These are phyloP conservation scores for Discostella pseudostelligera DNA, from an alignment of 108 stramenopile species.

Conservation along the genomic window DNA sequence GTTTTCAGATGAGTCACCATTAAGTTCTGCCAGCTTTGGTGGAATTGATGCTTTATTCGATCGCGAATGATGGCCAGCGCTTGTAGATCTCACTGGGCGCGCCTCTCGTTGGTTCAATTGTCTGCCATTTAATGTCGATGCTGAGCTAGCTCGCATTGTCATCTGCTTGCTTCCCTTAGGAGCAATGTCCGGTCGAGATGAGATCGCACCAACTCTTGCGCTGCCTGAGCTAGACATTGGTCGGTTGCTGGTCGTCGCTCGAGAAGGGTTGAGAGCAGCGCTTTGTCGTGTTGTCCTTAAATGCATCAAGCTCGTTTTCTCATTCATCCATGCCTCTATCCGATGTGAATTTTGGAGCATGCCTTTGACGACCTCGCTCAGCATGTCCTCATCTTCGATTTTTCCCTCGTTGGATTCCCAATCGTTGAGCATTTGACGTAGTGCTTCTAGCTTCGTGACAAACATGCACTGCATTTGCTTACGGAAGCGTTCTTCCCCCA, in stretches of 20 bases:
- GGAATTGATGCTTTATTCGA: constrained; percentile 8
- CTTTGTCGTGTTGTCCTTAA: constrained; percentile 58
- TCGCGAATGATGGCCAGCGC: constrained; percentile 1
- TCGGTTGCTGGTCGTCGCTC: constrained; percentile 1
- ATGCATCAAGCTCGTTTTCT: constrained; percentile 78
- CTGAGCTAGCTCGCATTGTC: constrained; percentile 5
- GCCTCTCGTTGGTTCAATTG: background rate
- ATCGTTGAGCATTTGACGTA: constrained; percentile 49
- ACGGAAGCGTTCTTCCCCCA: constrained; percentile 79
- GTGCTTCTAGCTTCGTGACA: constrained; percentile 59
- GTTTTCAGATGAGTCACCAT: background rate
- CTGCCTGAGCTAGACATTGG: constrained; percentile 11
- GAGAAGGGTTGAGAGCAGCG: constrained; percentile 6
- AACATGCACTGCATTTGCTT: constrained; percentile 85
- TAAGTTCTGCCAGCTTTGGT: background rate
- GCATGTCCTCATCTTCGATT: constrained; percentile 58
- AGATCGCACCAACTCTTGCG: background rate
- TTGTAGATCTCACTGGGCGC: constrained; percentile 14
- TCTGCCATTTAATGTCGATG: background rate
- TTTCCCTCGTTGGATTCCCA: constrained; percentile 64
- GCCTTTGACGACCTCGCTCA: constrained; percentile 78
- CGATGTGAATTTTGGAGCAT: constrained; percentile 64
- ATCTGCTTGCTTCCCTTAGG: background rate
- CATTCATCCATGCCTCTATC: constrained; percentile 66
- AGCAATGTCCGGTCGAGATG: too few relatives aligned